Conservation (phyloP, 2,329 filamentous ascomycete species). For the Colletotrichum eleusines region DNA sequence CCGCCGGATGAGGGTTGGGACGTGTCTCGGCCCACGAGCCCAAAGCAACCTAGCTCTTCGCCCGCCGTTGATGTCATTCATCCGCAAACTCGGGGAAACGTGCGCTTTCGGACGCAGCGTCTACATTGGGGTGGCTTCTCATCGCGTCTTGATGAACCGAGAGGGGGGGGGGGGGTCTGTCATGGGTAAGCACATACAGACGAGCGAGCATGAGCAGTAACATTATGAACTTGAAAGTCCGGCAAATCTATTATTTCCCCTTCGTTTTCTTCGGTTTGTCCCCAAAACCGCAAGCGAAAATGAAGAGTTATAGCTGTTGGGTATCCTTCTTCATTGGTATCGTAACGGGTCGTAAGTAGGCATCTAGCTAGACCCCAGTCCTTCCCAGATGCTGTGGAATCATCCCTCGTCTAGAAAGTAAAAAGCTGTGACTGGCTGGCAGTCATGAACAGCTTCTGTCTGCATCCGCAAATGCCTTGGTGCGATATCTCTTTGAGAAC, state of each 20-base stretch:
- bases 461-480: neutral
- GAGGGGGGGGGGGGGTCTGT: neutral
- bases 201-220: neutral
- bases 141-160: neutral
- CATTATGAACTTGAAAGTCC: neutral
- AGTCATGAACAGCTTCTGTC: neutral
- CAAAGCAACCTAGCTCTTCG: neutral
- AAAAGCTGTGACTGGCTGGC: neutral
- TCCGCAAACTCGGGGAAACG: neutral
- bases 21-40: slow-evolving; percentile 20
- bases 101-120: slow-evolving; percentile 3
- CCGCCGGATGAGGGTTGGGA: slow-evolving; percentile 16
- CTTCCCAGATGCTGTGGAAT: neutral
- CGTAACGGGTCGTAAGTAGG: slow-evolving; percentile 30
- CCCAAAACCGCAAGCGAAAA: neutral
- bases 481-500: neutral
- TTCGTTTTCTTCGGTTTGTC: neutral
- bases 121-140: neutral
- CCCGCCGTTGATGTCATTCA: slow-evolving; percentile 6
- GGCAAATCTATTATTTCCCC: neutral
- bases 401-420: neutral
- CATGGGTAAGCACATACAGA: neutral
- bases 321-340: slow-evolving; percentile 32
- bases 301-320: neutral
- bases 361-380: slow-evolving; percentile 4